These are phyloP conservation scores for Agaricus subrufescens DNA, from an alignment of 768 basidiomycete species.

Conservation along the genomic window DNA sequence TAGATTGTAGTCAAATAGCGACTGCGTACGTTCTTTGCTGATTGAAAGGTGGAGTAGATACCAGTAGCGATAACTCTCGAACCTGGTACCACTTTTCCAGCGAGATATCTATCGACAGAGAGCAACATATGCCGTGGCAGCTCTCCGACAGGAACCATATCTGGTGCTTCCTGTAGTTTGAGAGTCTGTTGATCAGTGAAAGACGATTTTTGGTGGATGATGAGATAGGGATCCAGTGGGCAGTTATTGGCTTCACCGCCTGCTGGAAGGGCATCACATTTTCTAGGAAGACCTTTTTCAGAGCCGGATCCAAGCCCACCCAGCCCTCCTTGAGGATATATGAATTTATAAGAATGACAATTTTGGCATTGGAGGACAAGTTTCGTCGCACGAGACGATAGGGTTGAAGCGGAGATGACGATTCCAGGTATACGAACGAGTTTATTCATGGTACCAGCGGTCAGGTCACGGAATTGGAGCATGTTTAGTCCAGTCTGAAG, in stretches of 20 bases:
- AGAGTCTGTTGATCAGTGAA: constrained; percentile 96
- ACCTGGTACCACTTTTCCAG: constrained; percentile 92
- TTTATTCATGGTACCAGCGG: constrained; percentile 91
- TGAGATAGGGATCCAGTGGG: constrained; percentile 92
- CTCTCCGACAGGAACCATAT: constrained; percentile 99
- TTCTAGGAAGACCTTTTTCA: constrained; percentile 79
- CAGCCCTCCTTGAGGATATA: constrained; percentile 73
- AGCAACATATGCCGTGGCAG: constrained; percentile 93
- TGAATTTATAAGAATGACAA: constrained; percentile 74
- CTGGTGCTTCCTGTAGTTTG: constrained; percentile 97
- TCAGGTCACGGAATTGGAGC: constrained; percentile 90
- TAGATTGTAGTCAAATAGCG: constrained; percentile 16
- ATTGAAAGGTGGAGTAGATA: constrained; percentile 94
- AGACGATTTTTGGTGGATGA: constrained; percentile 88
- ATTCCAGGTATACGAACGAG: constrained; percentile 97
- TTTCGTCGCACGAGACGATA: constrained; percentile 90
- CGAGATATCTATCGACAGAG: constrained; percentile 86
- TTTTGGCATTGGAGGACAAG: constrained; percentile 91
- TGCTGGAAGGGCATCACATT: constrained; percentile 76
- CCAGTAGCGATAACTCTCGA: constrained; percentile 95
- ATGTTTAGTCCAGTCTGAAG: constrained; percentile 89
- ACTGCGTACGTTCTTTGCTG: constrained; percentile 65
- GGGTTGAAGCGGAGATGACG: constrained; percentile 92
- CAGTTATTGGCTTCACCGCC: constrained; percentile 93
- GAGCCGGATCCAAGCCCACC: constrained; percentile 87